phyloP scores from a whole-genome alignment of 176 grass and related monocot genomes.

The sorghum (Sorghum bicolor) region Sorghum_bicolor_NCBIv3 NC_012873.2:1268501-1269000 shows the following conservation, averaged over 20 bases:
- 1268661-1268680: constrained; percentile 43
- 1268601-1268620: not conserved
- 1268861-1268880: constrained; percentile 79
- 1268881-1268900: constrained; percentile 93
- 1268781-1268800: not conserved
- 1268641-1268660: constrained; percentile 23
- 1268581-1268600: not conserved
- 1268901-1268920: constrained; percentile 64
- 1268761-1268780: too few species aligned
- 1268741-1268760: not conserved
- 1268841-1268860: constrained; percentile 15
- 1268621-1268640: not conserved
- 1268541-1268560: not conserved
- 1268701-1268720: constrained; percentile 33
- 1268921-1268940: constrained; percentile 20
- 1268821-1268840: not conserved
- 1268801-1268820: not conserved
- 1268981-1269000: constrained; percentile 81
- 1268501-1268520: not conserved
- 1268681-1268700: constrained; percentile 41
- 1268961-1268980: constrained; percentile 58
- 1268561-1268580: not conserved
- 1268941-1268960: not conserved
- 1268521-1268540: not conserved
- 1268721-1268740: not conserved